Evolutionary conservation across 1,284 basidiomycete species (phyloP), one percentile per base, ranked within the genome.

Genomic region (Ceratorhiza oryzae-sativae): DNA sequence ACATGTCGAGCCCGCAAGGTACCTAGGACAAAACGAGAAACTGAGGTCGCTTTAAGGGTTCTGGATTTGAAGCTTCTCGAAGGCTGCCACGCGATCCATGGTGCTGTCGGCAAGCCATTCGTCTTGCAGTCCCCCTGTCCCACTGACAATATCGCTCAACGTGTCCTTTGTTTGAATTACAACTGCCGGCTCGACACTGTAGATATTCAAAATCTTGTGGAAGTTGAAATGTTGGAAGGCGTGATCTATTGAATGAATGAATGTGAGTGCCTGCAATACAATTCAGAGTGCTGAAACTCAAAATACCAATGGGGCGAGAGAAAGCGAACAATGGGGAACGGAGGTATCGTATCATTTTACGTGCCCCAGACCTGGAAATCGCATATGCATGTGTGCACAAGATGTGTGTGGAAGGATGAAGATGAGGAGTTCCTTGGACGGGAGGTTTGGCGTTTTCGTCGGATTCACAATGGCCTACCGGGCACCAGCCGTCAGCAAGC

Each of bases 111-210:
- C 77, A 51, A 81, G 71, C 53, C 76, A 55, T 10, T 80, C 77
- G 20, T 77, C 70, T 77, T 79, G 80, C 25, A 71, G 75, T 46
- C 76, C 77, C 23, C 78, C 78, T 13, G 76, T 75, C 2, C 79
- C 80, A 8, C 67, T 55, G 61, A 79, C 76, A 59, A 80, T 80
- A 70, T 80, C 80, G 45, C 76, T 77, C 39, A 75, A 71, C 30
- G 76, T 75, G 61, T 79, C 77, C 73, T 80, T 80, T 32, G 78
- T 77, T 61, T 78, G 77, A 53, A 80, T 79, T 51, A 80, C 76
- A 10, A 81, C 72, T 0, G 78, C 75, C 0, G 80, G 80, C 53
- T 80, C 77, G 63, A 80, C 75, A 8, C 78, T 79, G 74, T 77
- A 81, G 3, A 77, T 76, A 18, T 78, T 75, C 61, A 79, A 63